Evolutionary conservation across 352 stramenopile species (phyloP).

Genomic region (Phytophthora gonapodyides): DNA sequence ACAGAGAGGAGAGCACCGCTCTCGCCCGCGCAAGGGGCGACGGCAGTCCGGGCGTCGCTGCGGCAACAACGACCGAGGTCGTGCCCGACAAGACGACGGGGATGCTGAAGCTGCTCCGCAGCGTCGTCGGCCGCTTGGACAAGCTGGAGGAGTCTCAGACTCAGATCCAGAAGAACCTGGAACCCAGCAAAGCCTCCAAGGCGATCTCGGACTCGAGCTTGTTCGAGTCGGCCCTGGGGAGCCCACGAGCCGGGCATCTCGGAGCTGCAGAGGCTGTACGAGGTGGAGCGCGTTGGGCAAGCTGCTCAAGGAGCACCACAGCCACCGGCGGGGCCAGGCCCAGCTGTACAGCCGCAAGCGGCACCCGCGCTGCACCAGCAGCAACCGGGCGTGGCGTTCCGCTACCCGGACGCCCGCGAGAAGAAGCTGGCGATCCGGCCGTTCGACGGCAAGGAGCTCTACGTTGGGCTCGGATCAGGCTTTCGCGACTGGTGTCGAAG

Average conservation of each 20-base stretch:
- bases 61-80: too few relatives aligned
- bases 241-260: background rate
- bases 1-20: too few relatives aligned
- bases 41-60: background rate
- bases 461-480: too few relatives aligned
- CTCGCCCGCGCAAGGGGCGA: background rate
- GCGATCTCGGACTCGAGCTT: background rate
- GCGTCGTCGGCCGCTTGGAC: too few relatives aligned
- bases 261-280: too few relatives aligned
- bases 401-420: too few relatives aligned
- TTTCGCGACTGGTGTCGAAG: too few relatives aligned
- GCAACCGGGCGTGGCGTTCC: background rate
- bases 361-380: background rate
- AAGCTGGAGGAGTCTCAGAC: background rate
- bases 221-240: background rate
- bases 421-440: too few relatives aligned
- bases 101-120: too few relatives aligned
- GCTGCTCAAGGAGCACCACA: background rate
- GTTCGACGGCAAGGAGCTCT: too few relatives aligned
- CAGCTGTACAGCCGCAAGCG: background rate
- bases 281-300: background rate
- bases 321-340: background rate
- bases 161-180: background rate
- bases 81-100: too few relatives aligned
- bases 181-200: background rate